These are phyloP conservation scores for Salvia rosmarinus DNA, from an alignment of 257 asterid species.

Conservation along the genomic window DNA sequence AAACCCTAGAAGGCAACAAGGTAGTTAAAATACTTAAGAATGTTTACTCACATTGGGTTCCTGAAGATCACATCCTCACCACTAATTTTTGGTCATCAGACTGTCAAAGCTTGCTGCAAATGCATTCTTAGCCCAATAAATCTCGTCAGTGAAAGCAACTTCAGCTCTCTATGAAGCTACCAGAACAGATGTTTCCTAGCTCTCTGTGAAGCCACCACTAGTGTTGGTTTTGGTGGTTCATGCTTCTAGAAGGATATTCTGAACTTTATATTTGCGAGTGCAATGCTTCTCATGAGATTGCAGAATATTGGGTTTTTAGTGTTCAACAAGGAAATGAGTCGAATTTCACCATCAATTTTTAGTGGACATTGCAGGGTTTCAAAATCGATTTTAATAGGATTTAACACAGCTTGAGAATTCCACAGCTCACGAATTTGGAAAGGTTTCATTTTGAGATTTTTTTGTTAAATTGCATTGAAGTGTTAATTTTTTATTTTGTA, in stretches of 20 bases:
- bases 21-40: constrained; percentile 66
- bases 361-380: too few species aligned
- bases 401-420: too few species aligned
- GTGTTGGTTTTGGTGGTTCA: constrained; percentile 79
- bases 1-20: constrained; percentile 77
- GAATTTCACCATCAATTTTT: too few species aligned
- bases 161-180: constrained; percentile 75
- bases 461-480: too few species aligned
- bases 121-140: constrained; percentile 91
- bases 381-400: too few species aligned
- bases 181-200: constrained; percentile 63
- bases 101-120: constrained; percentile 92
- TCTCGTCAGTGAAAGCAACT: constrained; percentile 86
- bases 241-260: constrained; percentile 76
- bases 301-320: too few species aligned
- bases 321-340: too few species aligned
- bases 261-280: constrained; percentile 67
- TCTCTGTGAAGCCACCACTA: constrained; percentile 64
- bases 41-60: constrained; percentile 86
- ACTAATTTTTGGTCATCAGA: constrained; percentile 91
- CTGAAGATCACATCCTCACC: constrained; percentile 64
- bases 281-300: too few species aligned
- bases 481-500: too few species aligned
- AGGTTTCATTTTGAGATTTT: too few species aligned
- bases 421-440: too few species aligned